These are phyloP conservation scores for Inga oerstediana DNA, from an alignment of 306 rosid species.

Conservation along the genomic window DNA sequence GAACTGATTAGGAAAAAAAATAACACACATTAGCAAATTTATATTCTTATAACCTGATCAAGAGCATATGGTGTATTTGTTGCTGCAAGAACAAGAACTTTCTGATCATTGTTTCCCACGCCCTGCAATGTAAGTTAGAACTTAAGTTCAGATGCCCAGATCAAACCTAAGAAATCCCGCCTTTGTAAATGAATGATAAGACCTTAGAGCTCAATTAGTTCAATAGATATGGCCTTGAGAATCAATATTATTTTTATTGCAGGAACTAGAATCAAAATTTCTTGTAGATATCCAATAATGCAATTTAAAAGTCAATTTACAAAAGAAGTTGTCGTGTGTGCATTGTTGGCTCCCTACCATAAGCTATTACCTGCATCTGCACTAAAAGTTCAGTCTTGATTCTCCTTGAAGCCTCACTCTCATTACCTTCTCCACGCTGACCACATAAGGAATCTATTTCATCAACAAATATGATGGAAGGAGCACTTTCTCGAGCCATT, in stretches of 20 bases:
- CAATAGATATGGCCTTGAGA: neutral
- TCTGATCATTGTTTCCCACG: conserved; percentile 86
- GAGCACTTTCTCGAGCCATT: conserved; percentile 99
- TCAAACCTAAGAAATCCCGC: conserved; percentile 15
- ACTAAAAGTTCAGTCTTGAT: conserved; percentile 98
- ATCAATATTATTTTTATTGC: neutral
- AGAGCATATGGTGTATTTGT: conserved; percentile 97
- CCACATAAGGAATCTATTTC: conserved; percentile 99
- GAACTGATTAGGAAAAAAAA: conserved; percentile 36
- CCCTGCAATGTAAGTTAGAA: neutral
- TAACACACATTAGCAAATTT: conserved; percentile 23
- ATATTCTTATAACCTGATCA: conserved; percentile 74
- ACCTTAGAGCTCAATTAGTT: conserved; percentile 8
- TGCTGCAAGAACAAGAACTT: conserved; percentile 99
- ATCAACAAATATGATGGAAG: conserved; percentile 95
- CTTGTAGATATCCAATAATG: conserved; percentile 12
- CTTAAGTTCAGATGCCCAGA: conserved; percentile 1
- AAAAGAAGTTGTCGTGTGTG: conserved; percentile 7
- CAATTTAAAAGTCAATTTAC: conserved; percentile 26
- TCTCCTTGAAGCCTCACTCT: conserved; percentile 99
- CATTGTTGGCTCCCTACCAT: conserved; percentile 34
- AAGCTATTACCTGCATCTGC: conserved; percentile 93
- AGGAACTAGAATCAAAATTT: neutral
- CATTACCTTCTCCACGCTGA: conserved; percentile 98
- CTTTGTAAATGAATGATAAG: conserved; percentile 25